A percentile compares a stretch with the other conserved stretches of the same genome.
Conservation (phyloP, 78 protist genomes). For the Capsaspora owczarzaki region DNA sequence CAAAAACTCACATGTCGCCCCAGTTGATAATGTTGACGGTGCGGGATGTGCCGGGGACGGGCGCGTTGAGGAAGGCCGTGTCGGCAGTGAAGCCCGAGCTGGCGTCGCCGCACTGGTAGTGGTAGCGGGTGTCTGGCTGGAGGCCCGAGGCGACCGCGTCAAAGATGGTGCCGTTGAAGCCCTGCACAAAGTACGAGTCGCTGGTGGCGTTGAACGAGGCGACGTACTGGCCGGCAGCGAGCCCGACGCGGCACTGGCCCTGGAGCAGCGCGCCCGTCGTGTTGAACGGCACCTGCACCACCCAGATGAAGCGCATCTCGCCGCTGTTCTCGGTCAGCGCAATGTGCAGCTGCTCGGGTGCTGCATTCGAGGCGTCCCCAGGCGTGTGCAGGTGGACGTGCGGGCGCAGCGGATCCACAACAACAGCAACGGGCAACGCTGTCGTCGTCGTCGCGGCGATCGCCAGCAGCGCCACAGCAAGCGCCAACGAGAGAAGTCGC, state of each 20-base stretch:
- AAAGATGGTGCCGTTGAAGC: not conserved
- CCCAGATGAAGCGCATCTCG: not conserved
- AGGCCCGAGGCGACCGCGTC: not conserved
- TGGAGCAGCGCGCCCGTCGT: not conserved
- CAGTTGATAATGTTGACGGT: not conserved
- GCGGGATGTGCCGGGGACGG: not conserved
- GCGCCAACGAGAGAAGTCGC: no score
- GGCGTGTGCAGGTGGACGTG: no score
- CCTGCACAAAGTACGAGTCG: not conserved
- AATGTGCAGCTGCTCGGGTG: not conserved
- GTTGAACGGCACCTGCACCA: no score
- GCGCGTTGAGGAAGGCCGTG: not conserved
- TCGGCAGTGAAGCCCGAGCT: not conserved
- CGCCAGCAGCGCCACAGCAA: no score
- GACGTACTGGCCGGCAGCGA: not conserved
- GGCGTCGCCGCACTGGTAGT: not conserved
- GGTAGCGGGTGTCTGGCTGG: not conserved
- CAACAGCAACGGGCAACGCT: no score
- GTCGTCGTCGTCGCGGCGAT: no score
- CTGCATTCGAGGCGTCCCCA: no score
- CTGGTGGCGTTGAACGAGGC: not conserved
- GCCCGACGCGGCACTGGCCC: not conserved
- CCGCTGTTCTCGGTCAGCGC: not conserved
- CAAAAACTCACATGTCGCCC: not conserved
- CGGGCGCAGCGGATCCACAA: no score